These are phyloP conservation scores for Prunus salicina DNA, from an alignment of 306 rosid species.

Conservation along the genomic window DNA sequence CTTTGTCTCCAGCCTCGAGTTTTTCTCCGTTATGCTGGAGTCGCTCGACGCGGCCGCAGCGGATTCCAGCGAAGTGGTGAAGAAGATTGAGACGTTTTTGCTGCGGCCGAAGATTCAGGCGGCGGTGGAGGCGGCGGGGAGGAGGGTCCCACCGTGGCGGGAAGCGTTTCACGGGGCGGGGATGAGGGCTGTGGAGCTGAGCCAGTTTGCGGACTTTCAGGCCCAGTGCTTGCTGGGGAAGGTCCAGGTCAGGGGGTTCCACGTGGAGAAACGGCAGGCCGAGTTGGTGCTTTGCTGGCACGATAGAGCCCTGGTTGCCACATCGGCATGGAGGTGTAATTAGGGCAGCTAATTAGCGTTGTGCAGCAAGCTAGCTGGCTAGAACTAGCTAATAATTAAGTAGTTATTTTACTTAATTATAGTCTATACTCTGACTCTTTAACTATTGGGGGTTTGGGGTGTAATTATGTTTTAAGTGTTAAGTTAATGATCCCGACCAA, in stretches of 20 bases:
- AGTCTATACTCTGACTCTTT: neutral
- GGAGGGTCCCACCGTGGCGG: slow-evolving; percentile 49
- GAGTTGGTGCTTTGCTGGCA: slow-evolving; percentile 86
- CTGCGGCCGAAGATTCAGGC: slow-evolving; percentile 57
- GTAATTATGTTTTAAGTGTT: slow-evolving; percentile 6
- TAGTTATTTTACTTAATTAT: neutral
- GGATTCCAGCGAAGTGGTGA: slow-evolving; percentile 49
- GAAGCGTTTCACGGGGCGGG: slow-evolving; percentile 72
- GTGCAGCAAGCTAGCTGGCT: neutral
- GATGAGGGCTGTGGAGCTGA: slow-evolving; percentile 73
- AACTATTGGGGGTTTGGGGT: slow-evolving; percentile 16
- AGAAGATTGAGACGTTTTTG: slow-evolving; percentile 54
- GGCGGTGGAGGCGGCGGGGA: slow-evolving; percentile 56
- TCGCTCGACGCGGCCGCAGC: slow-evolving; percentile 61
- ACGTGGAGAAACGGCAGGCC: slow-evolving; percentile 71
- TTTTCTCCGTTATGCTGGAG: slow-evolving; percentile 70
- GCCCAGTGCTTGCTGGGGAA: slow-evolving; percentile 70
- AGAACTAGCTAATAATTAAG: slow-evolving; percentile 12
- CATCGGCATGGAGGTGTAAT: slow-evolving; percentile 81
- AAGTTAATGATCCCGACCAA: neutral
- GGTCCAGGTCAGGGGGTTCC: slow-evolving; percentile 76
- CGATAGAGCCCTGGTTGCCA: slow-evolving; percentile 62
- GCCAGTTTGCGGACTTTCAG: slow-evolving; percentile 82
- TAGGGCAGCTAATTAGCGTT: neutral
- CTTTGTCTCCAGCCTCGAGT: slow-evolving; percentile 54